Evolutionary conservation across 1,284 basidiomycete species (phyloP), one percentile per base, ranked within the genome.

Genomic region (Wallemia ichthyophaga): DNA sequence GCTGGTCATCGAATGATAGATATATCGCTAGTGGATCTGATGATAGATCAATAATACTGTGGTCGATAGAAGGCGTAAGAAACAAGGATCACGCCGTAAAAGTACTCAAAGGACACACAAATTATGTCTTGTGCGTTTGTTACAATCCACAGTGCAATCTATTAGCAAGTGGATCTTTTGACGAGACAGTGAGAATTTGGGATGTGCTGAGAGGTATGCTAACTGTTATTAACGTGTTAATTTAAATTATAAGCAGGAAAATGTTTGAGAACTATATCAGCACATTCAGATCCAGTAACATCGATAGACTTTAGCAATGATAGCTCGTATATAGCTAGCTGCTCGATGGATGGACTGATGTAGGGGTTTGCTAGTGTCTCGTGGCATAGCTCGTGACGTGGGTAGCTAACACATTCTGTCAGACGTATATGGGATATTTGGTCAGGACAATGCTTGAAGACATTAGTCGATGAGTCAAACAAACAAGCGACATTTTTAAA

Each of bases 371-470:
- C 7, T 31, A 7, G 9, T 31, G 7, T 31, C 17, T 31, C 17
- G 28, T 31, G n/a, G n/a, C n/a, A n/a, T n/a, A n/a, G n/a, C n/a
- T n/a, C n/a, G n/a, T n/a, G n/a, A n/a, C n/a, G n/a, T n/a, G n/a
- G n/a, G n/a, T n/a, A n/a, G n/a, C 28, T 31, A 37, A 33, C 25
- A 19, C 17, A 27, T 24, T 23, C 60, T 53, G 25, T 28, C 65
- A 92, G 89, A 68, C 88, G 91, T 58, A 78, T 94, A 62, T 99
- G 94, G 94, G 91, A 96, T 66, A 82, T 86, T 0, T 82, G 87
- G 59, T 91, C 88, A 0, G 94, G 91, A 1, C 89, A 96, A 69
- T 99, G 94, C 71, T 74, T 99, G 53, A 96, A 92, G 69, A 98
- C 94, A 2, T 70, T 99, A 25, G 88, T 91, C 13, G 91, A 96